Evolutionary conservation across 768 basidiomycete species (phyloP), one percentile per base, ranked within the genome.

Genomic region (Lentinula guzmanii): DNA sequence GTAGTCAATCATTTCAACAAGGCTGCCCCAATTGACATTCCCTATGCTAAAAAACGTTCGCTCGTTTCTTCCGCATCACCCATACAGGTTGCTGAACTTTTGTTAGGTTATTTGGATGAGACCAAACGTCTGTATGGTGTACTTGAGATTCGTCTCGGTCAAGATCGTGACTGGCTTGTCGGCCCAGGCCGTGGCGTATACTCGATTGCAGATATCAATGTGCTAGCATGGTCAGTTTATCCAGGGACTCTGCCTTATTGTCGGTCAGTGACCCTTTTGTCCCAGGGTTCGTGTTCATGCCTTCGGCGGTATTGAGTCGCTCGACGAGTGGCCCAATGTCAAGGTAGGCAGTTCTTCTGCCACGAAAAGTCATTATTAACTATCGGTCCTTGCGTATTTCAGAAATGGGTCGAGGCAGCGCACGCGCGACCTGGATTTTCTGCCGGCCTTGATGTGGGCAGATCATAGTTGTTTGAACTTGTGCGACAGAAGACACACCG

Each of bases 101-200:
- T 67, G 68, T 60, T 74, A 85, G 86, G 93, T 56, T 95, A 91
- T 73, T 65, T 77, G 21, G 85, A 91, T 31, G 95, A 96, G 78
- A 90, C 91, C 2, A 86, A 84, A 66, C 84, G 95, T 28, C 79
- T 95, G 21, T 94, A 90, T 69, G 76, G 83, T n/a, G 94, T 95
- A 3, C 81, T 95, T 46, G 86, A 95, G 67, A 84, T 86, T 53
- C 84, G 89, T 24, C 81, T 95, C n/a, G 71, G 50, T 52, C 59
- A 77, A 50, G 83, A 78, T 57, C 82, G 89, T 16, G 91, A 94
- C 43, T 95, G 81, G 70, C 84, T 96, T 15, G 91, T 82, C 16
- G 93, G 94, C n/a, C 75, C 86, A 10, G 87, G 84, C 0, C 76
- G 77, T 59, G 90, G 89, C 28, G 86, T 82, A 65, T 83, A 80